Percentiles rank a stretch among this genome's conserved stretches.
Evolutionary conservation across 352 stramenopile species (phyloP).

Genomic region (Pelagophyceae sp.): DNA sequence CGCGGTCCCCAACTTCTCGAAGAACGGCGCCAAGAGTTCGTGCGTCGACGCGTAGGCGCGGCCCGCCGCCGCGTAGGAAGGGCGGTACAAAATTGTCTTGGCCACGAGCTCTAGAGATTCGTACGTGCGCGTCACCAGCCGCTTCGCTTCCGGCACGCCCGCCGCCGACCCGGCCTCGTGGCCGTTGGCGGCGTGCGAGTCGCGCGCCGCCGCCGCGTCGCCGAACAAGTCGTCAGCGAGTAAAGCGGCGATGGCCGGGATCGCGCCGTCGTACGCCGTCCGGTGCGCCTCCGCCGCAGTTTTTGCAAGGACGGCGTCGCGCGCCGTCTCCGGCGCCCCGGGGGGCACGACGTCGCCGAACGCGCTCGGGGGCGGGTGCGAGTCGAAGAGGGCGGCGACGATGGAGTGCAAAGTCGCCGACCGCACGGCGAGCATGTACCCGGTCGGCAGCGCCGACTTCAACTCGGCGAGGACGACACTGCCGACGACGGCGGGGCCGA

Average conservation of each 20-base stretch:
- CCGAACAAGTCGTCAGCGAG: slow-evolving; percentile 10
- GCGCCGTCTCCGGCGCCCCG: neutral
- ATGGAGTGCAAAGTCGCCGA: slow-evolving; percentile 62
- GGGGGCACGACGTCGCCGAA: neutral
- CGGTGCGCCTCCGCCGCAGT: neutral
- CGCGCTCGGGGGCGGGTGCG: neutral
- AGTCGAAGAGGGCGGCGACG: slow-evolving; percentile 46
- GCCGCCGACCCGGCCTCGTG: slow-evolving; percentile 5
- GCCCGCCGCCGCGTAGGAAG: neutral
- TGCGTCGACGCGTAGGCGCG: neutral
- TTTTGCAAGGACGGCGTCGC: neutral
- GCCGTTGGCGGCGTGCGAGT: neutral
- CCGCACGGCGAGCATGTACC: slow-evolving; percentile 68
- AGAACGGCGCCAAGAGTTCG: neutral
- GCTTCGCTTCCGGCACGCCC: slow-evolving; percentile 11
- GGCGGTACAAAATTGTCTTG: neutral
- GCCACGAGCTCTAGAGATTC: slow-evolving; percentile 4
- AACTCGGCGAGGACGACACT: slow-evolving; percentile 56
- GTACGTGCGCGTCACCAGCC: slow-evolving; percentile 2
- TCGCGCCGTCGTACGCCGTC: neutral
- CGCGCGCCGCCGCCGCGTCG: neutral
- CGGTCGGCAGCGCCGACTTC: slow-evolving; percentile 55
- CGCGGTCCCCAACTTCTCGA: neutral
- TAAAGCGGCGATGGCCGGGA: neutral
- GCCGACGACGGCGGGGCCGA: slow-evolving; percentile 68